Conservation (phyloP, 371 early-diverging fungal species). For the Mortierella sp. region DNA sequence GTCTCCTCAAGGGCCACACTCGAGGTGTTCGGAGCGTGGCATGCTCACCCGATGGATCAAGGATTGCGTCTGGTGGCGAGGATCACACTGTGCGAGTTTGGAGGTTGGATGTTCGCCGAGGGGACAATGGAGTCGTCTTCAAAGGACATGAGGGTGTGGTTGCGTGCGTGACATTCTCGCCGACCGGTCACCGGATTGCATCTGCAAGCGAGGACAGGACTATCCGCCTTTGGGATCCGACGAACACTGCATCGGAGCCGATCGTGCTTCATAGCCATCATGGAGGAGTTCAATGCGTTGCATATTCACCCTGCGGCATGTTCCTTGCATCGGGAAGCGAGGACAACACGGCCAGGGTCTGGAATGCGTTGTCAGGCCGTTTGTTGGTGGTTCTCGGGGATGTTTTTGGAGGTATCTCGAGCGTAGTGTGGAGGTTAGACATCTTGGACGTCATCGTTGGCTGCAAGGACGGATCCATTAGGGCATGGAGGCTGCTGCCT, state of each 20-base stretch:
- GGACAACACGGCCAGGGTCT: not conserved
- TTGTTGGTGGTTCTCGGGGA: not conserved
- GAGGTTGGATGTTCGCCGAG: not conserved
- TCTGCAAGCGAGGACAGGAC: not conserved
- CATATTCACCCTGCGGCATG: not conserved
- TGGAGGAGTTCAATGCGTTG: not conserved
- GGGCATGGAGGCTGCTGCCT: not conserved
- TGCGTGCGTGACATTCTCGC: not conserved
- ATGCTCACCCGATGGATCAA: not conserved
- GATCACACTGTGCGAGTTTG: not conserved
- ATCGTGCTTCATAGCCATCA: not conserved
- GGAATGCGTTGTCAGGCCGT: not conserved
- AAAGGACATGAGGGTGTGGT: not conserved
- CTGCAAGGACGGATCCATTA: not conserved
- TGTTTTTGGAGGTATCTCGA: not conserved
- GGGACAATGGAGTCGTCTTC: not conserved
- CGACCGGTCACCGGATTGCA: not conserved
- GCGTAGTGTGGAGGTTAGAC: not conserved
- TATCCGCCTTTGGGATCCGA: not conserved
- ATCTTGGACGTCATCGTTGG: not conserved
- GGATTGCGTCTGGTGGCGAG: not conserved
- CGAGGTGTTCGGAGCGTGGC: not conserved
- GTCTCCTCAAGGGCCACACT: not conserved
- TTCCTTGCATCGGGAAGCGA: not conserved
- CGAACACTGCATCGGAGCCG: not conserved